phyloP scores from a whole-genome alignment of 2,329 filamentous ascomycete species.

The Penicillium sp. region DNA sequence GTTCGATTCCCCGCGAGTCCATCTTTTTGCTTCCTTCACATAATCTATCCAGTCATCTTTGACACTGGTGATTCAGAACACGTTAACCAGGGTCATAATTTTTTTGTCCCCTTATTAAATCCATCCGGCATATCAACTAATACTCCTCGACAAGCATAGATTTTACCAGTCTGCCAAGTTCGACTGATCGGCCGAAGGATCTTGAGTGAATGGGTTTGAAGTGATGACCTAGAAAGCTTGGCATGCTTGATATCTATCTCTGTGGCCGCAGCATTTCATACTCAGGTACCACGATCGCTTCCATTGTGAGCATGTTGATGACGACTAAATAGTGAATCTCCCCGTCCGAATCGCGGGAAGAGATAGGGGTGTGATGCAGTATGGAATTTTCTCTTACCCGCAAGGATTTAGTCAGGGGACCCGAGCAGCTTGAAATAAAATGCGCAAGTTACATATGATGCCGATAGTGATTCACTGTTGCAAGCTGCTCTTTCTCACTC shows the following conservation, averaged over 20 bases:
- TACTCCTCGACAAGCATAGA: not conserved
- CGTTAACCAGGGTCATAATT: too few relatives aligned
- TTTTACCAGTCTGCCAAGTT: not conserved
- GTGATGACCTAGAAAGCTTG: not conserved
- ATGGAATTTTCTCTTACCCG: too few relatives aligned
- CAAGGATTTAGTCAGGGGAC: not conserved
- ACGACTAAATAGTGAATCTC: not conserved
- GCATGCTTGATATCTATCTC: not conserved
- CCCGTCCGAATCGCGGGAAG: not conserved
- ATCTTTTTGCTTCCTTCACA: constrained; percentile 24
- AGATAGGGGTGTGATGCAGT: not conserved
- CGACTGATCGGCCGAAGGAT: not conserved
- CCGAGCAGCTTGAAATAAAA: too few relatives aligned
- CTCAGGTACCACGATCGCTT: not conserved
- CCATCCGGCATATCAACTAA: too few relatives aligned
- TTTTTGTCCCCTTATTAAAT: too few relatives aligned
- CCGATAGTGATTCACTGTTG: not conserved
- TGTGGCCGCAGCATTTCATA: not conserved
- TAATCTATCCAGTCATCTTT: too few relatives aligned
- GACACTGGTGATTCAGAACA: too few relatives aligned
- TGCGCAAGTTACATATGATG: not conserved
- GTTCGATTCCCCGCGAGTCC: constrained; percentile 53
- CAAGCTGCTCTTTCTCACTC: not conserved
- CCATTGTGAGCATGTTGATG: not conserved
- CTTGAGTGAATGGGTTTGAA: not conserved